Evolutionary conservation across 2,329 filamentous ascomycete species (phyloP).

Genomic region (Aspergillus brasiliensis): DNA sequence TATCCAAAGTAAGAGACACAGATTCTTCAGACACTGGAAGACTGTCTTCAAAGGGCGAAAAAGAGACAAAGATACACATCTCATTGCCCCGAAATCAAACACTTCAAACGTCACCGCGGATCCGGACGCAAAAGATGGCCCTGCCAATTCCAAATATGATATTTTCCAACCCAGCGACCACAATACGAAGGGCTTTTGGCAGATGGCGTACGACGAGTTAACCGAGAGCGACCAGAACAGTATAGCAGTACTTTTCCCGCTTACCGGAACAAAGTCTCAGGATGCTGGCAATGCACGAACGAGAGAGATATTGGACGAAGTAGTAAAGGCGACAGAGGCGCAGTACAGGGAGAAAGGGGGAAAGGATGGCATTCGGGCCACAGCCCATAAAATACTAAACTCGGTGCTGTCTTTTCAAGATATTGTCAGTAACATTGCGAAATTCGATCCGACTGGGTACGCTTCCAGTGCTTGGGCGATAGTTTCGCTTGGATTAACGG

Average conservation of each 20-base stretch:
- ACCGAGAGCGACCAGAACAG: not conserved
- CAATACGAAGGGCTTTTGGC: not conserved
- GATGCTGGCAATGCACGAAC: not conserved
- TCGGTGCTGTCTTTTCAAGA: conserved; percentile 7
- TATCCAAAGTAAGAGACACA: not conserved
- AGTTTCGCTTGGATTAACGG: conserved; percentile 8
- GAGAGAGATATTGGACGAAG: not conserved
- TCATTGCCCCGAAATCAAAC: not conserved
- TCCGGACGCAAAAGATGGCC: not conserved
- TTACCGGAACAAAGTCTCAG: not conserved
- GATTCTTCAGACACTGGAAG: not conserved
- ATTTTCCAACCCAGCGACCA: not conserved
- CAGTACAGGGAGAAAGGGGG: conserved; percentile 1
- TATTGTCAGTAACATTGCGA: not conserved
- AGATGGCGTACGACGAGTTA: not conserved
- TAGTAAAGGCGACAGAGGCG: conserved; percentile 1
- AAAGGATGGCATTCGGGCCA: not conserved
- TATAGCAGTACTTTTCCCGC: not conserved
- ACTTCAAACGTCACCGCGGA: not conserved
- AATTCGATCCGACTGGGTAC: conserved; percentile 6
- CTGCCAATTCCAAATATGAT: not conserved
- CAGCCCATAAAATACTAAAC: conserved; percentile 9
- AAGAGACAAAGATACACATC: not conserved
- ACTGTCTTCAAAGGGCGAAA: not conserved
- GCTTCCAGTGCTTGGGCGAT: conserved; percentile 11